A percentile compares a stretch with the other conserved stretches of the same genome.
Evolutionary conservation across 345 rosid genomes (phyloP).

Genomic region (Salix udensis): DNA sequence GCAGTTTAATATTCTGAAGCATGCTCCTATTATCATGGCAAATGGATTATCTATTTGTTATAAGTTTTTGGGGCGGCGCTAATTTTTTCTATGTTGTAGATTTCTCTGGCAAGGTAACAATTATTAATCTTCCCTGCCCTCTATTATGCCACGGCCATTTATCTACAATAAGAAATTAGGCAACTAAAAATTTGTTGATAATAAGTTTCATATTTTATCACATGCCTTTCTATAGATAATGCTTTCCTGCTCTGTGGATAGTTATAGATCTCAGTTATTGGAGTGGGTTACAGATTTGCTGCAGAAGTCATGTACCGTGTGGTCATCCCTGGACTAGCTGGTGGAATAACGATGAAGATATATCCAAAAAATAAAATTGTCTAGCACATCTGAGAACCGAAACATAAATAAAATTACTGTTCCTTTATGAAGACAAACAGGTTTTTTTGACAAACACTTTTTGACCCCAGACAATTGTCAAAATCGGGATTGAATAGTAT

Average conservation of each 20-base stretch:
- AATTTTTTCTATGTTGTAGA: too few species aligned
- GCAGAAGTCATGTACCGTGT: neutral
- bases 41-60: neutral
- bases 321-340: neutral
- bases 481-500: neutral
- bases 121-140: neutral
- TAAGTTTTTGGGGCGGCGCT: too few species aligned
- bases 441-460: neutral
- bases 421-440: neutral
- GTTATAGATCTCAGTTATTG: neutral
- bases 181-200: neutral
- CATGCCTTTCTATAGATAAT: neutral
- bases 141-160: neutral
- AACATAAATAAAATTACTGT: neutral
- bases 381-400: neutral
- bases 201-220: neutral
- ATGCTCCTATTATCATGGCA: neutral
- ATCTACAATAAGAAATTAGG: neutral
- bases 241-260: neutral
- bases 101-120: too few species aligned
- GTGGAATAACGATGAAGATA: neutral
- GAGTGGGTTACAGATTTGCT: neutral
- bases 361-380: neutral
- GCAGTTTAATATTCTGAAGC: neutral
- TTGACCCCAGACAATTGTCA: neutral